Evolutionary conservation across 331 rosid genomes (phyloP), one percentile per base, ranked within the genome.

Genomic region (Erythrophleum ivorense): DNA sequence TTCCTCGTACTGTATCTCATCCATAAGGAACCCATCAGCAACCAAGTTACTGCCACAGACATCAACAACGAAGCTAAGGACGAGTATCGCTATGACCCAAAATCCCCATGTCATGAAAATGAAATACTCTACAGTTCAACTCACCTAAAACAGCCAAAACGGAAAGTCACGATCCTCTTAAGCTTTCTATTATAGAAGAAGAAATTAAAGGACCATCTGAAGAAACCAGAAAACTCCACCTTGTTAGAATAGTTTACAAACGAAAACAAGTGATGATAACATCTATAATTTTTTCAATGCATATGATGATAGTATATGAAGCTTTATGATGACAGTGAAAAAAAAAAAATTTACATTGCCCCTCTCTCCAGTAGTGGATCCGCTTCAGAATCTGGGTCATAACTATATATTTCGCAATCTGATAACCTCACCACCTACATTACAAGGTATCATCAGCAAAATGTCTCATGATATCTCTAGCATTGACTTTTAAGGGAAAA

Each of bases 201-300:
- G 90, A 94, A 94, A 79, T 88, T 94, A 87, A 92, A 96, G 76
- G 98, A 91, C 99, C 99, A 96, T 78, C 98, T 96, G 90, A 40
- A 80, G 75, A 69, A 82, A 77, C 71, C 55, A 76, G 29, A 45
- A 74, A 75, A 60, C 46, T 36, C 9, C 66, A 62, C 19, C 46
- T 79, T 79, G 83, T 62, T 33, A 66, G 52, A 34, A 79, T 45
- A 34, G 71, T 41, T 45, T 62, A 31, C 24, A 40, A 78, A 15
- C 74, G 66, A 60, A 15, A 75, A 54, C 52, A 31, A 21, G 50
- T 18, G 13, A 13, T 43, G 49, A 58, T 33, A 12, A 31, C 41
- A 67, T 45, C 1, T 68, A 41, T 50, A 45, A 60, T 6, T 29
- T 57, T 83, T 55, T 38, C 77, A 66, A 59, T 19, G 10, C 9